These are phyloP conservation scores for Cladophialophora carrionii DNA, from an alignment of 2,329 filamentous ascomycete genomes.

Conservation along the genomic window DNA sequence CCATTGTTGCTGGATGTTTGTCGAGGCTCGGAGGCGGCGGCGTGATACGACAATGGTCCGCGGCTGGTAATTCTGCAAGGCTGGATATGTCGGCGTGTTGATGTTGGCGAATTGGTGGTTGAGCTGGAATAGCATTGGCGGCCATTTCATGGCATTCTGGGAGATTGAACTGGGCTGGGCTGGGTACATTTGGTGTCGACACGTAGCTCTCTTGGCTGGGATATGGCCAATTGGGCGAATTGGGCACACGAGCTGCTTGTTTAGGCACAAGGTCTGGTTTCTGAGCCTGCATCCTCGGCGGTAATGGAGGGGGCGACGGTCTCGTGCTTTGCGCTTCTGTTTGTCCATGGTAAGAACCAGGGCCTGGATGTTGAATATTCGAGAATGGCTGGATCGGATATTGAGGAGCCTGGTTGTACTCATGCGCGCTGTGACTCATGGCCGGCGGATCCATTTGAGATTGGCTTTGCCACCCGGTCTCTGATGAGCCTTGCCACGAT, in stretches of 20 bases:
- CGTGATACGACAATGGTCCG: not conserved
- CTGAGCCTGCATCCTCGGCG: slow-evolving; percentile 1
- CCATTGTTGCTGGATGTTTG: not conserved
- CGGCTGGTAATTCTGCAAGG: slow-evolving; percentile 3
- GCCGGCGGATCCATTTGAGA: not conserved
- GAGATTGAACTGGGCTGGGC: not conserved
- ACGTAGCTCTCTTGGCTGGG: not conserved
- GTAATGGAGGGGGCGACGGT: not conserved
- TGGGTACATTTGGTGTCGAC: not conserved
- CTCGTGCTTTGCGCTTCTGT: not conserved
- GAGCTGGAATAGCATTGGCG: slow-evolving; percentile 2
- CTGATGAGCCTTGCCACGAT: slow-evolving; percentile 8
- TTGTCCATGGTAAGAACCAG: not conserved
- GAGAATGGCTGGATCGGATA: not conserved
- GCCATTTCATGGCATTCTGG: slow-evolving; percentile 23
- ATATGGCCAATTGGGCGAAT: not conserved
- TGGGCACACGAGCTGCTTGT: not conserved
- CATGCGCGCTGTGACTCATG: not conserved
- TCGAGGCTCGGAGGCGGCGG: not conserved
- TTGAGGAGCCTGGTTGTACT: not conserved
- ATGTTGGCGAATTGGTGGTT: not conserved
- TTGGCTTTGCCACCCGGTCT: not conserved
- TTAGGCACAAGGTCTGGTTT: not conserved
- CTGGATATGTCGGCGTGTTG: not conserved
- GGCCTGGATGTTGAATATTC: not conserved